A percentile compares a stretch with the other conserved stretches of the same genome.
Conservation (phyloP, 108 stramenopile genomes). For the Skeletonema menzelii region DNA sequence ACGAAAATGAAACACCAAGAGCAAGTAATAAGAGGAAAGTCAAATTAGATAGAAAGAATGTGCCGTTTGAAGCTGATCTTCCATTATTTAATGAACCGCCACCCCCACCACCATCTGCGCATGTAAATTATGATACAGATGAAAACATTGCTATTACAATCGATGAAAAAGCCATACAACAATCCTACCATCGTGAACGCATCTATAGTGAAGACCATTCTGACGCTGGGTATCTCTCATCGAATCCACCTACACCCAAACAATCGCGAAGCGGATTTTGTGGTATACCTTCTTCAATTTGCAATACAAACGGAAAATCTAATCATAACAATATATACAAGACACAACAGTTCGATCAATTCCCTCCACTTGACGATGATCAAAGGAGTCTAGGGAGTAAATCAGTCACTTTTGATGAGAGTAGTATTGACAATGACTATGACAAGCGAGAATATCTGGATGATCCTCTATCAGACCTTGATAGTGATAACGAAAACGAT, state of each 20-base stretch:
- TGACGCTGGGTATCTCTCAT: conserved; percentile 39
- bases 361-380: neutral
- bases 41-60: neutral
- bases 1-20: neutral
- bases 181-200: neutral
- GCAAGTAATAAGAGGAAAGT: neutral
- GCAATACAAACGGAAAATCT: neutral
- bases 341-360: neutral
- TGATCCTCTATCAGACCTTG: neutral
- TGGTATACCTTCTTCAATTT: conserved; percentile 17
- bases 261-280: conserved; percentile 26
- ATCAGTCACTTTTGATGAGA: neutral
- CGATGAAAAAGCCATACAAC: neutral
- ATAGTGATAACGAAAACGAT: neutral
- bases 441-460: neutral
- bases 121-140: neutral
- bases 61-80: neutral
- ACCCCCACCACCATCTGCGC: neutral
- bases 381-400: neutral
- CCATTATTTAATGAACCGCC: neutral
- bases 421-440: neutral
- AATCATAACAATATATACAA: neutral
- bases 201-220: conserved; percentile 15
- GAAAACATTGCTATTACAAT: neutral
- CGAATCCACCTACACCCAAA: conserved; percentile 27